Base-by-base conservation (phyloP, 345 rosid genomes). In the Rhizophora apiculata region DNA sequence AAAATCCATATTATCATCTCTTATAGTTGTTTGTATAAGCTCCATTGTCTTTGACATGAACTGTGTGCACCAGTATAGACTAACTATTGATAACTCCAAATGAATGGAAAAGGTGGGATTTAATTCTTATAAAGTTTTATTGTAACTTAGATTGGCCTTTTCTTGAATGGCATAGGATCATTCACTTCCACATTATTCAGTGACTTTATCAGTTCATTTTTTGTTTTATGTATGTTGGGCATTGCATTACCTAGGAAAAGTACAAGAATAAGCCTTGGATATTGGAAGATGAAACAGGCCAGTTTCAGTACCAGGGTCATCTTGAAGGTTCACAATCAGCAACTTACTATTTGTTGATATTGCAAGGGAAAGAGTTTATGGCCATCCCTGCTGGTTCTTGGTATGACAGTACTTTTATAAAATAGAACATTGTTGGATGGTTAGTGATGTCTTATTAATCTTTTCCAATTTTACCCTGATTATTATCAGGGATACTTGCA, bases 311-410 rank as follows among this genome's bases (percentile, higher is more conserved):
- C 60, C 96, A 92, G 2, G 99, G 97, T 18, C 96, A 84, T 57
- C 96, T 90, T 81, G 98, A 95, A 88, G 99, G 99, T 48, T 83
- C 98, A 58, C 98, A 95, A 60, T 90, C 96, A 24, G 97, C 97
- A 2, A 95, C 99, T 60, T 95, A 92, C 72, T 92, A 92, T 81
- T 87, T 95, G 15, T 78, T 95, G 68, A 88, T 95, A 83, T 71
- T 84, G 89, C 90, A 90, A 74, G 91, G 87, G 64, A 92, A 86
- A 69, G 96, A 94, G 79, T 88, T 89, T 78, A 77, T 79, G 30
- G 97, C 99, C 32, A 88, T 92, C 73, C 99, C 99, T 51, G 96
- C 96, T 21, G 96, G 98, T 77, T 92, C 98, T 70, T 95, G 98
- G 99, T 95, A 86, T 65, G 74, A 54, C 21, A 43, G 18, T 43